Conservation (phyloP, 2,329 filamentous ascomycete species). For the Karstenula rhodostoma region DNA sequence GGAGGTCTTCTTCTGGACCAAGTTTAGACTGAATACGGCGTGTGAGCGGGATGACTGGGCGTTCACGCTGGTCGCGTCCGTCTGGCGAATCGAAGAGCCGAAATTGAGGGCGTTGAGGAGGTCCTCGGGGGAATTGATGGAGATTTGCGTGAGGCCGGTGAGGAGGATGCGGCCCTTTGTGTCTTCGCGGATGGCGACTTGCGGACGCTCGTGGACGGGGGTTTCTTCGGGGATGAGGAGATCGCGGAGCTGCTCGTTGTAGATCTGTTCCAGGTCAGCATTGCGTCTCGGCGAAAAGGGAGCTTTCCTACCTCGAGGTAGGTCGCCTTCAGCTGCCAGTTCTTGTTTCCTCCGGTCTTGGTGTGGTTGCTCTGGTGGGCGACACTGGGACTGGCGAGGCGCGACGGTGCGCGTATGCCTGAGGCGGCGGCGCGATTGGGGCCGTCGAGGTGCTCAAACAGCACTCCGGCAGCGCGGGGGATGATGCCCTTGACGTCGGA, state of each 20-base stretch:
- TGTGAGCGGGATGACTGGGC: constrained; percentile 97
- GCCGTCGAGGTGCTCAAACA: constrained; percentile 87
- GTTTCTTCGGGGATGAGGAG: constrained; percentile 81
- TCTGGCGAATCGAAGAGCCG: constrained; percentile 93
- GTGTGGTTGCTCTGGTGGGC: constrained; percentile 51
- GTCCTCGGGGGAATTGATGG: constrained; percentile 91
- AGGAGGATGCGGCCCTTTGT: constrained; percentile 92
- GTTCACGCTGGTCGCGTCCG: constrained; percentile 96
- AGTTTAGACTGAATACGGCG: constrained; percentile 93
- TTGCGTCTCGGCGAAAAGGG: not conserved
- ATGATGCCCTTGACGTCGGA: constrained; percentile 86
- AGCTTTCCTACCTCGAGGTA: constrained; percentile 67
- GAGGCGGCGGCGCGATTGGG: constrained; percentile 72
- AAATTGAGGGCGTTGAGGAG: constrained; percentile 88
- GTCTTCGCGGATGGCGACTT: constrained; percentile 93
- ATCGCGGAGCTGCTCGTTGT: constrained; percentile 95
- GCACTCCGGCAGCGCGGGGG: constrained; percentile 81
- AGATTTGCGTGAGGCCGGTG: constrained; percentile 85
- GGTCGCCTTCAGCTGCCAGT: constrained; percentile 91
- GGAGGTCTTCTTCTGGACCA: constrained; percentile 82
- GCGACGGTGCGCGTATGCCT: constrained; percentile 79
- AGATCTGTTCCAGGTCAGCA: constrained; percentile 69
- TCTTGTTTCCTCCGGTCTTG: constrained; percentile 68
- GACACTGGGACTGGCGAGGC: constrained; percentile 72
- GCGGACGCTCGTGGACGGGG: constrained; percentile 72